Base-by-base conservation (phyloP, 2,329 filamentous ascomycete species). In the Claviceps sp. region DNA sequence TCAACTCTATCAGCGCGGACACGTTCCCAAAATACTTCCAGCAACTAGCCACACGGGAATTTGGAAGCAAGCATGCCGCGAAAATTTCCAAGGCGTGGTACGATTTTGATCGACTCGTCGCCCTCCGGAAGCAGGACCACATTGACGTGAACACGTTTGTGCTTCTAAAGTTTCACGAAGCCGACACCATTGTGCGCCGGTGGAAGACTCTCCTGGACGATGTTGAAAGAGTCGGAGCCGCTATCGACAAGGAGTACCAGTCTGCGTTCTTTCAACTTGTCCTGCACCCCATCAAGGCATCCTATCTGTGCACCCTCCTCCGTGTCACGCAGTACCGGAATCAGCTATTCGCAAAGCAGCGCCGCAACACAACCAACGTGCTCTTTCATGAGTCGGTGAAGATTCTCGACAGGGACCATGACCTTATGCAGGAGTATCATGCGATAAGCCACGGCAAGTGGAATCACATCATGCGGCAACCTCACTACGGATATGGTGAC, bases 231-330 rank as follows among this genome's bases (percentile, higher is more conserved):
- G 63, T 81, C 0, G 70, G 75, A 47, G 62, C 71, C 16, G 62
- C 63, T 2, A 61, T 81, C 0, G 61, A 69, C 0, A 58, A 63
- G 0, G 67, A 68, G 1, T 67, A 71, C 7, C 72, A 74, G 52
- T 67, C 78, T 1, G 72, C 78, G 0, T 78, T 79, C 57, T 84
- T 81, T 61, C 72, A 85, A 57, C 73, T 80, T 53, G 70, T 84
- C 8, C 69, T 81, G 5, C 78, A 84, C 51, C 79, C 81, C 0
- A 72, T 78, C 47, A 73, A 76, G 38, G 78, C 79, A 2, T 78
- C 73, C 2, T 70, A 73, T n/a, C 75, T 76, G 38, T 75, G 76
- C 53, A 71, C 73, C 18, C 69, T 73, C 42, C 71, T 75, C 34
- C 71, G 70, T 50, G 69, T 75, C 13, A 70, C 65, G 1, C 65